Evolutionary conservation across 78 protist species (phyloP).

Genomic region (Cavenderia fasciculata): DNA sequence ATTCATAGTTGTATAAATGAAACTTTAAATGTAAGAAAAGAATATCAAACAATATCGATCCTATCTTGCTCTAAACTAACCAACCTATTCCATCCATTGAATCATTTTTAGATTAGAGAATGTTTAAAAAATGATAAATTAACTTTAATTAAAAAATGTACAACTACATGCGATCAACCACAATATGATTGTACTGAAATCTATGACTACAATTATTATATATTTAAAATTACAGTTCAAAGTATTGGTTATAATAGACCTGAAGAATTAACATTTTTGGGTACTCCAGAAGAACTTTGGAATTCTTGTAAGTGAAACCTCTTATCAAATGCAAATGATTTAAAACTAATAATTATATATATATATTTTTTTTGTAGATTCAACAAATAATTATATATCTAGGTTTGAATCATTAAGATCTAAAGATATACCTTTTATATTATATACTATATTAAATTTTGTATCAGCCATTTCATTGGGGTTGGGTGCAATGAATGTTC

Average conservation of each 20-base stretch:
- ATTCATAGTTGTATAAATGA: constrained; percentile 16
- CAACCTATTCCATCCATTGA: background rate
- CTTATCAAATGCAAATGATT: too few relatives aligned
- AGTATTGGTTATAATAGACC: background rate
- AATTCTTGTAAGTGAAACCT: constrained; percentile 33
- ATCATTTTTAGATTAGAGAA: background rate
- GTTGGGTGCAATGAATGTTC: constrained; percentile 23
- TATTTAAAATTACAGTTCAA: constrained; percentile 5
- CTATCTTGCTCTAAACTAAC: background rate
- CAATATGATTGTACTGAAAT: background rate
- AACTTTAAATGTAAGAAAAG: background rate
- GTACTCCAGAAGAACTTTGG: constrained; percentile 69
- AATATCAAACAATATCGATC: background rate
- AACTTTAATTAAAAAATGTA: background rate
- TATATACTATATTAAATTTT: background rate
- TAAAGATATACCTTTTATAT: constrained; percentile 7
- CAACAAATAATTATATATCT: constrained; percentile 25
- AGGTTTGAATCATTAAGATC: background rate
- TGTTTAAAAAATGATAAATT: constrained; percentile 18
- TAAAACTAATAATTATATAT: too few relatives aligned
- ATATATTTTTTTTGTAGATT: background rate
- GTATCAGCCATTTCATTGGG: constrained; percentile 32
- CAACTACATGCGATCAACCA: background rate
- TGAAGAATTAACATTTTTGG: constrained; percentile 30
- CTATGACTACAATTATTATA: background rate